Evolutionary conservation across 768 basidiomycete genomes (phyloP), one percentile per base, ranked within the genome.

Genomic region (Pisolithus microcarpus): DNA sequence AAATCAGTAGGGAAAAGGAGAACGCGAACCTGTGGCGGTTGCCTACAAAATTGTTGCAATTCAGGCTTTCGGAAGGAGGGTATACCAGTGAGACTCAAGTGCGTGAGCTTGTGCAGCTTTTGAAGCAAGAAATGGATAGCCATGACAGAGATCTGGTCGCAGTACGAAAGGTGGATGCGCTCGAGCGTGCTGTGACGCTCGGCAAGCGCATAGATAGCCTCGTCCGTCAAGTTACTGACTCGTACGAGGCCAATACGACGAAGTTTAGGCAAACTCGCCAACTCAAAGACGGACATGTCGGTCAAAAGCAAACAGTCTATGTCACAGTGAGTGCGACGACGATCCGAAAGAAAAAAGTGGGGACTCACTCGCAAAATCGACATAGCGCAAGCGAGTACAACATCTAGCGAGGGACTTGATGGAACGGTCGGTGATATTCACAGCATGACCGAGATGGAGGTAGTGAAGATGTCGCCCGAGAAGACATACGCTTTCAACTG

Each of bases 51-150:
- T 56, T 80, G 77, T 65, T 97, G 93, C 50, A 96, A 66, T 57
- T 93, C 91, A 28, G 78, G 74, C 59, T 87, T 79, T 46, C 85
- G 81, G 73, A 99, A 98, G n/a, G 91, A 82, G 8, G 85, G 84
- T 30, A 99, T 87, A n/a, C 94, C 96, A n/a, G 96, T 97, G 54
- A 99, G 70, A 67, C 92, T 95, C 43, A 99, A 77, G 71, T 99
- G 96, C 1, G 91, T 96, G 28, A 99, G 73, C 58, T 89, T 88
- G 62, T 83, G 82, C n/a, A 98, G 76, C 61, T 86, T 85, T 62
- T 87, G 84, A 39, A 99, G 78, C 42, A 99, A 77, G 66, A 86
- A 91, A 61, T 94, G 87, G 45, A 98, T 81, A 16, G 93, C 93
- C 72, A 85, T 79, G 58, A 97, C 89, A 6, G 88, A 83, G 50